Evolutionary conservation across 768 basidiomycete species (phyloP).

Genomic region (Rhodotorula sphaerocarpa): DNA sequence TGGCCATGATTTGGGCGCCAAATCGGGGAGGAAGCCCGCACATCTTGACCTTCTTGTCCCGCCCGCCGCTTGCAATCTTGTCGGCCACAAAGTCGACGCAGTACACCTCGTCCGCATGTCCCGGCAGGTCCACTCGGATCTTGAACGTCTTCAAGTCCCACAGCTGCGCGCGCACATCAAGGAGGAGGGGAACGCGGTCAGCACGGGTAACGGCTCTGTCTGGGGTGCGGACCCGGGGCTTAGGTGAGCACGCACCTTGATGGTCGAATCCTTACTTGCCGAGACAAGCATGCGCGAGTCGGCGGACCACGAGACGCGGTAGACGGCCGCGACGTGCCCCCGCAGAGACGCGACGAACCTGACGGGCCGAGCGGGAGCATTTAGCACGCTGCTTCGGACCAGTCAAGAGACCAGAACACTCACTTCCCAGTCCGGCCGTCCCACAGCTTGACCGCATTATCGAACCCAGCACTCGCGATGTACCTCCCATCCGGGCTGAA

Average conservation of each 20-base stretch:
- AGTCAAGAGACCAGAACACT: slow-evolving; percentile 21
- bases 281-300: slow-evolving; percentile 86
- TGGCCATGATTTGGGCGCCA: too few relatives aligned
- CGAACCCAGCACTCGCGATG: slow-evolving; percentile 86
- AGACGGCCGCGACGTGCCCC: slow-evolving; percentile 90
- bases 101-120: slow-evolving; percentile 96
- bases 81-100: slow-evolving; percentile 99
- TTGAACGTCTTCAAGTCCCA: slow-evolving; percentile 98
- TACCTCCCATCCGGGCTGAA: slow-evolving; percentile 90
- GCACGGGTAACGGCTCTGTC: not conserved
- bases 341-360: slow-evolving; percentile 84
- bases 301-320: slow-evolving; percentile 88
- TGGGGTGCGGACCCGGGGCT: not conserved
- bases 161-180: slow-evolving; percentile 52
- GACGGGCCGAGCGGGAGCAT: not conserved
- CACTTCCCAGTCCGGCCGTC: slow-evolving; percentile 57
- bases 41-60: slow-evolving; percentile 89
- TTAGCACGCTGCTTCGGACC: not conserved
- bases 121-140: slow-evolving; percentile 84
- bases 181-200: too few relatives aligned
- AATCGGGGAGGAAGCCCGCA: too few relatives aligned
- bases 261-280: slow-evolving; percentile 89
- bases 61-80: slow-evolving; percentile 96
- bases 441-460: slow-evolving; percentile 85
- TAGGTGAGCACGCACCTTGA: slow-evolving; percentile 61